Base-by-base conservation (phyloP, 2,329 filamentous ascomycete genomes). In the Alternaria triticina region DNA sequence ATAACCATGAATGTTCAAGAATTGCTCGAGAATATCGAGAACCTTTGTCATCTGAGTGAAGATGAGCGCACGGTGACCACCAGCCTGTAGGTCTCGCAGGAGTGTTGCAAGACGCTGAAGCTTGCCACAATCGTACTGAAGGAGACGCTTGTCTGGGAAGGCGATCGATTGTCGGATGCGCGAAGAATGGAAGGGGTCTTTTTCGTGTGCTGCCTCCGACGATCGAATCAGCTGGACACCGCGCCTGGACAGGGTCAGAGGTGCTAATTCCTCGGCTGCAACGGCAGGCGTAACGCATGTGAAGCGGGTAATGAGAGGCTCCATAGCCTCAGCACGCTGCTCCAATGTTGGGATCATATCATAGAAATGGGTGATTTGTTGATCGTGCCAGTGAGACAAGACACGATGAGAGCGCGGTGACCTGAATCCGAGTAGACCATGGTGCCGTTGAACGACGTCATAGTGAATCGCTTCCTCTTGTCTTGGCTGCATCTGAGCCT, bases 1-100 rank as follows among this genome's bases (percentile, higher is more conserved):
- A 83, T 98, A 93, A 0, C 95, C 95, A 74, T 99, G 95, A 54
- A 99, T 97, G 76, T 97, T 98, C 70, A 99, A 88, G 77, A 99
- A 99, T 71, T 96, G 94, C 79, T 99, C 96, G 3, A 99, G 86
- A 59, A 99, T 97, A 78, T 99, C 95, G 17, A 99, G 86, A 49
- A 98, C 96, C 79, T 97, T 97, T 50, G 96, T 98, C 96, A 99
- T 99, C 76, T 99, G 96, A 0, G 96, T 98, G 80, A 99, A 99
- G 77, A 99, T 99, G 54, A 99, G 85, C 10, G 94, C 96, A 8
- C 96, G 92, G 75, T 98, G 96, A 1, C 94, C 94, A 43, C 93
- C 94, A 3, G 92, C 88, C 81, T 98, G 94, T 8, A 99, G 86
- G 66, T 91, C 90, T 10, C 96, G 91, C 13, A 99, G 86, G 2